Conservation (phyloP, 2,329 filamentous ascomycete species). For the Chrysosporium keratinophilum region DNA sequence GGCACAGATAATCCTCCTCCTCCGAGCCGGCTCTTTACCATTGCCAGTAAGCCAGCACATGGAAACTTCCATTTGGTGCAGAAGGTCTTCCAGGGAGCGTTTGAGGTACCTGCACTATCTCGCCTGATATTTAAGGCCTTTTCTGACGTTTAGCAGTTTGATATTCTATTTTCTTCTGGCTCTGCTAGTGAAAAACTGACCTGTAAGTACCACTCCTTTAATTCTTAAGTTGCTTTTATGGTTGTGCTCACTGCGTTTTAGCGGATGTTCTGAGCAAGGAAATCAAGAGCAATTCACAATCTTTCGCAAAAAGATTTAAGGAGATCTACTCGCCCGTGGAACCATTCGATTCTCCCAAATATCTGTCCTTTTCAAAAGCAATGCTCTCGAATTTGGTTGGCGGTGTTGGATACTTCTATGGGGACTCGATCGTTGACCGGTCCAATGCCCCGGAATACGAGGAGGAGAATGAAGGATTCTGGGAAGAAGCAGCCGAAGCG, state of each 20-base stretch:
- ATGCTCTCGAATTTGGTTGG: conserved; percentile 92
- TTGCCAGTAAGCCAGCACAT: conserved; percentile 48
- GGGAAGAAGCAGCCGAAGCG: conserved; percentile 80
- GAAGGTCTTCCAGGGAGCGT: conserved; percentile 79
- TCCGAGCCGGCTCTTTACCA: conserved; percentile 73
- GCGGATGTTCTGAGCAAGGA: conserved; percentile 58
- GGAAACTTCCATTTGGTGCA: conserved; percentile 85
- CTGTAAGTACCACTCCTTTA: conserved; percentile 34
- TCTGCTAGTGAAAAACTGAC: conserved; percentile 49
- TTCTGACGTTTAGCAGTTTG: conserved; percentile 51
- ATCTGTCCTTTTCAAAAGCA: conserved; percentile 69
- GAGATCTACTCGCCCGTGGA: conserved; percentile 61
- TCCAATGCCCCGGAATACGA: conserved; percentile 90
- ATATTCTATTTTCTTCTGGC: conserved; percentile 76
- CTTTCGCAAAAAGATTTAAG: conserved; percentile 65
- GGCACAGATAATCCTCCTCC: conserved; percentile 61
- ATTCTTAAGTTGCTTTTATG: background rate
- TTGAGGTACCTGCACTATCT: conserved; percentile 45
- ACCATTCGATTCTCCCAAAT: conserved; percentile 64
- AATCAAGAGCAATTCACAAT: conserved; percentile 54
- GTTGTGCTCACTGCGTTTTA: conserved; percentile 13
- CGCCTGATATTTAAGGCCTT: background rate
- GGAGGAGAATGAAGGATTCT: conserved; percentile 90
- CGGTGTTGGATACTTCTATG: conserved; percentile 91
- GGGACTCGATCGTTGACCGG: conserved; percentile 76